These are phyloP conservation scores for Chlamydomonas applanata DNA, from an alignment of 139 green algal genomes.

Conservation along the genomic window DNA sequence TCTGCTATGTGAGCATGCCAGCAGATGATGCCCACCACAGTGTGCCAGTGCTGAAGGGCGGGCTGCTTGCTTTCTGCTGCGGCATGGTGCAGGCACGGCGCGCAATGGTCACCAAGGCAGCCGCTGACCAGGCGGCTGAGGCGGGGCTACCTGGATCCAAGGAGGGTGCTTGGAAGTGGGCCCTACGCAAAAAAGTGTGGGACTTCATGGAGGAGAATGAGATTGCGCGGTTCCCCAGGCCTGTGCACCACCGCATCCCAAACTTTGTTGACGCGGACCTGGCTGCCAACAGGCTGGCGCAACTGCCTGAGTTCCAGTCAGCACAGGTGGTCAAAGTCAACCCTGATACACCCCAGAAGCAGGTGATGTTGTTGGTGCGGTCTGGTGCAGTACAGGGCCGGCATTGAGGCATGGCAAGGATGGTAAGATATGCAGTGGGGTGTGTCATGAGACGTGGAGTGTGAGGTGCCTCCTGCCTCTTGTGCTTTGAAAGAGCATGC, in stretches of 20 bases:
- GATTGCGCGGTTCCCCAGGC: slow-evolving; percentile 51
- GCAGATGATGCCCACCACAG: neutral
- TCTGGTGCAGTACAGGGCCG: too few relatives aligned
- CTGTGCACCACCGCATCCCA: slow-evolving; percentile 81
- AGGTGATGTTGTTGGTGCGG: slow-evolving; percentile 31
- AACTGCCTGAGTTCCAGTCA: slow-evolving; percentile 61
- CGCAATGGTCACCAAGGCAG: slow-evolving; percentile 29
- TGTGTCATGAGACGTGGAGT: too few relatives aligned
- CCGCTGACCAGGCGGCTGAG: slow-evolving; percentile 14
- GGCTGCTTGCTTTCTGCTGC: neutral
- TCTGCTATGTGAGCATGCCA: neutral
- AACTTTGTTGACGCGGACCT: slow-evolving; percentile 74
- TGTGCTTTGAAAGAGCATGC: too few relatives aligned
- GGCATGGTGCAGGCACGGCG: slow-evolving; percentile 10
- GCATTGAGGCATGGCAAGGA: too few relatives aligned
- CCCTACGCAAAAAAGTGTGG: slow-evolving; percentile 72
- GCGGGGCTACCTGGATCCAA: slow-evolving; percentile 9
- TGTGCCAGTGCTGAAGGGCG: neutral
- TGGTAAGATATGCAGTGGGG: too few relatives aligned
- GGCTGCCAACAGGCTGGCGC: slow-evolving; percentile 57
- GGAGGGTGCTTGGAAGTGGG: slow-evolving; percentile 75
- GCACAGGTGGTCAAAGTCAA: slow-evolving; percentile 66
- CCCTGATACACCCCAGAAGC: slow-evolving; percentile 78
- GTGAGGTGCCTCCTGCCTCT: too few relatives aligned
- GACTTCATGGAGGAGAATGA: slow-evolving; percentile 69